Conservation (phyloP, 1,139 yeast genomes). For the Geotrichum klebahnii region DNA sequence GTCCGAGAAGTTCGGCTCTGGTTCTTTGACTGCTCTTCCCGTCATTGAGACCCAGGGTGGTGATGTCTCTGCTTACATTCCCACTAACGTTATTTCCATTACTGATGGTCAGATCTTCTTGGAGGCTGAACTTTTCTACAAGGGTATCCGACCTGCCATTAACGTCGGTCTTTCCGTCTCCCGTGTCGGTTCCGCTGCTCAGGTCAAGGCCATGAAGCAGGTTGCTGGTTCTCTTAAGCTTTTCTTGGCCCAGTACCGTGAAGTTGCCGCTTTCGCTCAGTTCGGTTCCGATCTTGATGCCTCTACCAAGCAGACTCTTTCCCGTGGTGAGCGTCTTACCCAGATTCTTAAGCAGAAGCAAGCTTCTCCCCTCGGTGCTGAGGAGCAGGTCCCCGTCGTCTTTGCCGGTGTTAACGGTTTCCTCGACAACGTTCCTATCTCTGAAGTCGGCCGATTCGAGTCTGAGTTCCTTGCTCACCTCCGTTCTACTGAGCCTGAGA, state of each 20-base stretch:
- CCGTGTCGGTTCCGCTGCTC: conserved; percentile 99
- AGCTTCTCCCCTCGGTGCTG: conserved; percentile 94
- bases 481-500: conserved; percentile 82
- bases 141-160: conserved; percentile 99
- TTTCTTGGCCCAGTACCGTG: conserved; percentile 99
- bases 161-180: conserved; percentile 99
- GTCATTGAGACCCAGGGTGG: conserved; percentile 98
- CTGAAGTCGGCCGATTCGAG: conserved; percentile 90
- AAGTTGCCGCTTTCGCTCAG: conserved; percentile 99
- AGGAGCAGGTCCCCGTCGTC: conserved; percentile 97
- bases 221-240: conserved; percentile 99
- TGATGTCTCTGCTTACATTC: conserved; percentile 97
- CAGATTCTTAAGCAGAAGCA: conserved; percentile 98
- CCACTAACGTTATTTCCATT: conserved; percentile 95
- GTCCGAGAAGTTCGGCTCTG: conserved; percentile 85
- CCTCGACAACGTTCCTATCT: conserved; percentile 83
- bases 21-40: conserved; percentile 94
- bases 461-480: conserved; percentile 79
- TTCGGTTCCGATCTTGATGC: conserved; percentile 99
- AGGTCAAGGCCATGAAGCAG: conserved; percentile 99
- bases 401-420: conserved; percentile 98
- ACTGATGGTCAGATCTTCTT: conserved; percentile 97
- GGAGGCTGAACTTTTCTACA: conserved; percentile 99
- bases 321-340: conserved; percentile 99
- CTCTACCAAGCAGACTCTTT: conserved; percentile 97